phyloP scores from a whole-genome alignment of 2,329 filamentous ascomycete genomes.

The Zymoseptoria crescenta region DNA sequence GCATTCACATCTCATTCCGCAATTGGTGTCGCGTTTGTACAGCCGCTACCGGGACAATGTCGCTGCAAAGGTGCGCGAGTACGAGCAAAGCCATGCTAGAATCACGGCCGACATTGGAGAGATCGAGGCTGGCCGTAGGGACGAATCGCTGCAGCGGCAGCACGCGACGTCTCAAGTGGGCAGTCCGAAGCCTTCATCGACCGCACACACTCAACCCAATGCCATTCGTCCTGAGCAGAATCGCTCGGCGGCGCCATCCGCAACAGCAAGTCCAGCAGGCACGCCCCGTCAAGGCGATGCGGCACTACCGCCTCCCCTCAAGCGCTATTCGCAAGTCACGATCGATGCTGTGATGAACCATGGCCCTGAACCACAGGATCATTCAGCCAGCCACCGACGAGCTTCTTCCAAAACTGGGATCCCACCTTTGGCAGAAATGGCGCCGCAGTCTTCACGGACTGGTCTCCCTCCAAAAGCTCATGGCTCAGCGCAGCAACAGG shows the following conservation, averaged over 20 bases:
- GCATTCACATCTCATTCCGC: constrained; percentile 60
- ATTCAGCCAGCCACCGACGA: constrained; percentile 18
- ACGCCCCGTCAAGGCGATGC: constrained; percentile 8
- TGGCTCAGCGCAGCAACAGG: constrained; percentile 9
- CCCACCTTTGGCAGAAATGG: constrained; percentile 30
- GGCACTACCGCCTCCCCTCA: constrained; percentile 10
- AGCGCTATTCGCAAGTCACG: constrained; percentile 25
- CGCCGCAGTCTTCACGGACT: constrained; percentile 27
- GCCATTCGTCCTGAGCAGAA: constrained; percentile 4
- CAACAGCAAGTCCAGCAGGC: constrained; percentile 11
- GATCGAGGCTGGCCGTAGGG: constrained; percentile 55
- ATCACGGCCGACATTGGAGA: constrained; percentile 57
- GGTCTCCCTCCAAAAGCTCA: constrained; percentile 21
- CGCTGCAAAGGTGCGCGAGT: constrained; percentile 62
- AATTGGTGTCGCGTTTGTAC: constrained; percentile 66
- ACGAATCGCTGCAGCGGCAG: constrained; percentile 33
- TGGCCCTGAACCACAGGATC: constrained; percentile 28
- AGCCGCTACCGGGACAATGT: constrained; percentile 62
- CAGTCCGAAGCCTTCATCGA: constrained; percentile 21
- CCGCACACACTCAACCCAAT: constrained; percentile 16
- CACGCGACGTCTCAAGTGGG: constrained; percentile 7
- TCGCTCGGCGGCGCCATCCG: constrained; percentile 8
- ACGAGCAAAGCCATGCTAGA: constrained; percentile 60
- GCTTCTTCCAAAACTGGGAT: constrained; percentile 27
- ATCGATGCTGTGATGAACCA: constrained; percentile 33